A percentile compares a stretch with the other conserved stretches of the same genome.
phyloP scores from a whole-genome alignment of 495 filamentous ascomycete genomes.

The Cladorrhinum samala region DNA sequence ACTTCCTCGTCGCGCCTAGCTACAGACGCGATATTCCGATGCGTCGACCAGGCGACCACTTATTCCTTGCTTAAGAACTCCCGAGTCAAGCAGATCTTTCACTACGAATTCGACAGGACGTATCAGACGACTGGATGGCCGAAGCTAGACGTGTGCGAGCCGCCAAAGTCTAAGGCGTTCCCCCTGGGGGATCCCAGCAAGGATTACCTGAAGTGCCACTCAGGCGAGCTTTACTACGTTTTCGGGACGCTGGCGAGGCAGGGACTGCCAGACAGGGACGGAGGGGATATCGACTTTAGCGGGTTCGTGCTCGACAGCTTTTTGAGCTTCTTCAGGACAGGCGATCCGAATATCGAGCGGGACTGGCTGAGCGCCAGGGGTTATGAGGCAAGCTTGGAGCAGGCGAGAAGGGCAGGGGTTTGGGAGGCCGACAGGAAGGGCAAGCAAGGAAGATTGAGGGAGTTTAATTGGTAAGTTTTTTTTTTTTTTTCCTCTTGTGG shows the following conservation, averaged over 20 bases:
- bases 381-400: conserved; percentile 19
- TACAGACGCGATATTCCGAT: conserved; percentile 48
- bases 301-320: conserved; percentile 33
- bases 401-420: conserved; percentile 9
- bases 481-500: neutral
- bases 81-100: conserved; percentile 33
- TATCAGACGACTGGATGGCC: conserved; percentile 48
- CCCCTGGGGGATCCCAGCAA: conserved; percentile 42
- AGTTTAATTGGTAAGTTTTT: conserved; percentile 1
- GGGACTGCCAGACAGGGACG: conserved; percentile 31
- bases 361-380: conserved; percentile 28
- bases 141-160: conserved; percentile 38
- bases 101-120: conserved; percentile 47
- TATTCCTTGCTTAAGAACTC: conserved; percentile 25
- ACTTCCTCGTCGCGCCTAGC: conserved; percentile 37
- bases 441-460: conserved; percentile 19
- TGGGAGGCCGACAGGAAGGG: conserved; percentile 26
- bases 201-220: conserved; percentile 29
- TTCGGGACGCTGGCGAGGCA: conserved; percentile 36
- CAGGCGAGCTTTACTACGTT: conserved; percentile 32
- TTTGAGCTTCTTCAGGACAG: conserved; percentile 28
- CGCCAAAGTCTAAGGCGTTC: conserved; percentile 28
- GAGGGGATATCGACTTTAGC: conserved; percentile 30
- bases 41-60: conserved; percentile 44
- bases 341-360: conserved; percentile 33